Base-by-base conservation (phyloP, 768 basidiomycete genomes). In the Daedalea quercina region DNA sequence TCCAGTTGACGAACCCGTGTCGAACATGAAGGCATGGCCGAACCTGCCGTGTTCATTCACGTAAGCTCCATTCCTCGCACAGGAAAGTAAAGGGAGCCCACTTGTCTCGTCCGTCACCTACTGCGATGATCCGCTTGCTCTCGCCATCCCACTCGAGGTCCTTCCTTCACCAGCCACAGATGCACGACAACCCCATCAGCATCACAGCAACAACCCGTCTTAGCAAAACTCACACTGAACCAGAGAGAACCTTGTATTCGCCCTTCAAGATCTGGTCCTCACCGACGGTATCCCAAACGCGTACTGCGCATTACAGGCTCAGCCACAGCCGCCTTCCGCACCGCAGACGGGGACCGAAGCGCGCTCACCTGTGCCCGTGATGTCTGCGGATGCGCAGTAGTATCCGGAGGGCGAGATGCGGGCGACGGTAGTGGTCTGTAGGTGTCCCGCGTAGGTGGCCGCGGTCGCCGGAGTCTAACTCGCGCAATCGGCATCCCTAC, bases 101-200 rank as follows among this genome's bases (percentile, higher is more conserved):
- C 91, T 87, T 91, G 62, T 94, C 94, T 54, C 84, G 78, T 33
- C 94, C 94, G 58, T 95, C 91, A 50, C 95, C 95, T 12, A 90
- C 94, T 7, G 87, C 90, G 46, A 97, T 88, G 53, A 98, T 87
- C n/a, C 95, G 80, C 67, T 96, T 95, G 64, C 88, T 91, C 68
- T 97, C 95, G 1, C 88, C 89, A 63, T 97, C 95, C 95, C 95
- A 98, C 11, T 86, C 87, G 20, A 98, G 79, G 69, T 97, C 95
- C 60, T 94, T 94, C 58, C 94, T 92, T 58, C 15, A 52, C 11
- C 42, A 24, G 17, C 4, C 40, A 37, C 34, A 33, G 3, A 33
- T 19, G 9, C 26, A n/a, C n/a, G n/a, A n/a, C n/a, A n/a, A n/a
- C 44, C 15, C 25, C 15, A 34, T 35, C 51, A 67, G 64, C 51